Base-by-base conservation (phyloP, 306 rosid genomes). In the Ziziphus jujuba region DNA sequence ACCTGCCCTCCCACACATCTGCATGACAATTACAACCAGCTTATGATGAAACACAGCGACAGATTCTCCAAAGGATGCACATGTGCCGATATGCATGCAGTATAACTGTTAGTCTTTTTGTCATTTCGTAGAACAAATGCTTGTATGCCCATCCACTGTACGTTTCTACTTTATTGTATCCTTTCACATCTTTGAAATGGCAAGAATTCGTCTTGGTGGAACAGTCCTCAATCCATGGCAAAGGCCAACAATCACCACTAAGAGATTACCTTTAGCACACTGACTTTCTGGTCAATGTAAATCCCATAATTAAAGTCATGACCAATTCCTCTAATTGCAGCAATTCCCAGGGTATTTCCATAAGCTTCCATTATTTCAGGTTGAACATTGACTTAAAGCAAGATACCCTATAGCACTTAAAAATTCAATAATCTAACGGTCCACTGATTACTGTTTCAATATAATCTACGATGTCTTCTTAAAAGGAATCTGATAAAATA, bases 1-100 rank as follows among this genome's bases (percentile, higher is more conserved):
- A 60, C 97, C 98, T 63, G 98, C 98, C 79, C 98, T 84, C 72
- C 98, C 98, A 7, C 89, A 79, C 98, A 92, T 92, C 98, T 92
- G 84, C 79, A 61, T 17, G 45, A 58, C 15, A 57, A 16, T 58
- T 45, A 72, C 19, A 74, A 20, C 40, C 33, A 51, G 51, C 43
- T 31, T 23, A 19, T 48, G 53, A 45, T 36, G 19, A 55, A 23
- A 65, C 36, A 60, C 63, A 72, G 21, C 44, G 61, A 35, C 60
- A 34, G 43, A 31, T 36, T 28, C 22, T 33, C 36, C 11, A 16
- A 50, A 3, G 1, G 20, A 17, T 16, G 22, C 55, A 40, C 12
- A 8, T 40, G 9, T 50, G 11, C 34, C 22, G 36, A 49, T 11
- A 70, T 0, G 60, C 16, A 61, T 50, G 58, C 50, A 16, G n/a